phyloP scores from a whole-genome alignment of 768 basidiomycete genomes.

The Leccinum subgranulosum region DNA sequence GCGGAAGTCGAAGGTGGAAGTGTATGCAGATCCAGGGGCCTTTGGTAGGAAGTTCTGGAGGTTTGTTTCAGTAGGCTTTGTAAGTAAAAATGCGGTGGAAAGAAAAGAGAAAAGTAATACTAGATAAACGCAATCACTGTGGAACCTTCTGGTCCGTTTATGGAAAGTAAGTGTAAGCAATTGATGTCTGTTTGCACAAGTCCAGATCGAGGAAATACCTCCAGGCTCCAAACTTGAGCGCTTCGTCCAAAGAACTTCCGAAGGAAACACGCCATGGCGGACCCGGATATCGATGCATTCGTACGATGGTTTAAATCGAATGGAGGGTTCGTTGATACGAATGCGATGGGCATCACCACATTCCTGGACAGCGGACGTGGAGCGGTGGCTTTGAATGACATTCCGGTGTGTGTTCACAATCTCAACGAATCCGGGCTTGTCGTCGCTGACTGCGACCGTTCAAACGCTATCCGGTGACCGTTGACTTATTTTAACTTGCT shows the following conservation, averaged over 20 bases:
- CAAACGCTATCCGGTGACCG: neutral
- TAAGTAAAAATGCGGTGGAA: too few species aligned
- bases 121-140: too few species aligned
- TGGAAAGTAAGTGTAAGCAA: neutral
- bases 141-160: neutral
- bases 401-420: conserved; percentile 50
- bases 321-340: conserved; percentile 48
- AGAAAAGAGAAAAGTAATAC: neutral
- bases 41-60: neutral
- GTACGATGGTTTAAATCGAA: conserved; percentile 57
- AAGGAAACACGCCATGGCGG: neutral
- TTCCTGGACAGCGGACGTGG: conserved; percentile 64
- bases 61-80: neutral
- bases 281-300: conserved; percentile 33
- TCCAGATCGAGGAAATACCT: neutral
- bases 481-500: neutral
- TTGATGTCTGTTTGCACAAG: conserved; percentile 6
- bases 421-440: neutral
- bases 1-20: too few species aligned
- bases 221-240: neutral
- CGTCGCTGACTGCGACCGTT: too few species aligned
- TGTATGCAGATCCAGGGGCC: neutral
- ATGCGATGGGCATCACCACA: conserved; percentile 43
- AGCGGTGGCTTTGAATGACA: conserved; percentile 67
- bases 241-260: too few species aligned